Evolutionary conservation across 1,284 basidiomycete genomes (phyloP), one percentile per base, ranked within the genome.

Genomic region (Sporisorium reilianum): DNA sequence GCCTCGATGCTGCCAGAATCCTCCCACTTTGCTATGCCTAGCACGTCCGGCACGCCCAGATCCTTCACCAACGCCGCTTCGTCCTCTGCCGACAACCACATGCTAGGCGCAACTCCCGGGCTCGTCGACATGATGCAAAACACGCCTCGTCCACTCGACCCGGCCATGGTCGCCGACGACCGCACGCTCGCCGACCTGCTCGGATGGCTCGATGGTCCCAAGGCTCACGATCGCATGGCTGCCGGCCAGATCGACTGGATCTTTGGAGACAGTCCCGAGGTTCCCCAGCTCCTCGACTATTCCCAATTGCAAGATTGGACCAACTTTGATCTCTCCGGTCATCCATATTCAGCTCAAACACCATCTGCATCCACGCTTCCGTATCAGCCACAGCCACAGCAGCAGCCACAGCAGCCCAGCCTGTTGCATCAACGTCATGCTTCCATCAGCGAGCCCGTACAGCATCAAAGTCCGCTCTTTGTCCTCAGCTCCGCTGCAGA

Each of bases 401-500:
- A 48, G 46, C 46, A 28, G 20, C 45, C 26, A 6, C 20, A 40
- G 12, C 38, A 50, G 32, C 36, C 20, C 18, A 26, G 16, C 18
- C 20, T 28, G 10, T 5, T 28, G 10, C 49, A 63, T n/a, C 60
- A 45, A 5, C 54, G 46, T 7, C 45, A 42, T 18, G 30, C 18
- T 4, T 55, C 54, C 9, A 40, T 45, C n/a, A 11, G 14, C 10
- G 25, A 22, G 3, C 14, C 53, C 16, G 23, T 23, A 6, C 53
- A 40, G 11, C 48, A 45, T n/a, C 38, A 34, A 12, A 55, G 60
- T 32, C 54, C 60, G 41, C 54, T 63, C 25, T 45, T 51, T 40
- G 40, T 63, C 12, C 60, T 63, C 11, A 63, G 60, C 28, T 63
- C 60, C 4, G 60, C 60, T 11, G 60, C 49, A 40, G 60, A 63